These are phyloP conservation scores for Meyerozyma carpophila DNA, from an alignment of 1,139 yeast genomes.

Conservation along the genomic window DNA sequence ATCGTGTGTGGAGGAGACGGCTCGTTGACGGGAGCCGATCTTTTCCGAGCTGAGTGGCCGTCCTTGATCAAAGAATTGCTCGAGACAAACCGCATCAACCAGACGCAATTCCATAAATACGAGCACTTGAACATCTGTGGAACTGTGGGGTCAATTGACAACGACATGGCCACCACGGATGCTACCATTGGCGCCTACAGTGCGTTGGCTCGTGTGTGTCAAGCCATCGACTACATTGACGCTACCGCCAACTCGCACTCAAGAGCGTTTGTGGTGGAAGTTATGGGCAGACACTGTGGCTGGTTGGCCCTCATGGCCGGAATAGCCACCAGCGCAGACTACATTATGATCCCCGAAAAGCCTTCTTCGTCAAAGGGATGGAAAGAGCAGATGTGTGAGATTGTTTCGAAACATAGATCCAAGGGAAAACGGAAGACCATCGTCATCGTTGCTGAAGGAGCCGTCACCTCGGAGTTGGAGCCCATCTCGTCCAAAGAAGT, in stretches of 20 bases:
- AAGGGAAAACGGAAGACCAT: constrained; percentile 75
- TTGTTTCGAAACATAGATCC: constrained; percentile 60
- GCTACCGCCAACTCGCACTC: constrained; percentile 83
- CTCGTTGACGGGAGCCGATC: constrained; percentile 77
- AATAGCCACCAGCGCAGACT: constrained; percentile 76
- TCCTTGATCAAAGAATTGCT: constrained; percentile 58
- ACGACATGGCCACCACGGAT: constrained; percentile 80
- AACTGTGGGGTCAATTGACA: constrained; percentile 76
- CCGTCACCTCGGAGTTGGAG: constrained; percentile 59
- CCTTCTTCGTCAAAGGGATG: constrained; percentile 55
- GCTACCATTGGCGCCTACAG: constrained; percentile 80
- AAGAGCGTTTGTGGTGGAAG: constrained; percentile 79
- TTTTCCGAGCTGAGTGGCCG: constrained; percentile 78
- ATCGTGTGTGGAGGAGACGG: constrained; percentile 88
- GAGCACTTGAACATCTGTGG: constrained; percentile 68
- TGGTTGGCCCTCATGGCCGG: constrained; percentile 86
- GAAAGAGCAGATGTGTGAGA: constrained; percentile 58
- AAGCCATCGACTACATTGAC: constrained; percentile 75
- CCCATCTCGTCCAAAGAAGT: constrained; percentile 66
- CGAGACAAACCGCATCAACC: constrained; percentile 42
- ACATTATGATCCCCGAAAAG: constrained; percentile 74
- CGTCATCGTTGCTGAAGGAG: constrained; percentile 83
- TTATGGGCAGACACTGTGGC: constrained; percentile 90
- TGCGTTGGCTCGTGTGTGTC: constrained; percentile 69
- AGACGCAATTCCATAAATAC: constrained; percentile 48